A percentile compares a stretch with the other conserved stretches of the same genome.
phyloP scores from a whole-genome alignment of 2,329 filamentous ascomycete genomes.

The Cephalotrichum gorgonifer region DNA sequence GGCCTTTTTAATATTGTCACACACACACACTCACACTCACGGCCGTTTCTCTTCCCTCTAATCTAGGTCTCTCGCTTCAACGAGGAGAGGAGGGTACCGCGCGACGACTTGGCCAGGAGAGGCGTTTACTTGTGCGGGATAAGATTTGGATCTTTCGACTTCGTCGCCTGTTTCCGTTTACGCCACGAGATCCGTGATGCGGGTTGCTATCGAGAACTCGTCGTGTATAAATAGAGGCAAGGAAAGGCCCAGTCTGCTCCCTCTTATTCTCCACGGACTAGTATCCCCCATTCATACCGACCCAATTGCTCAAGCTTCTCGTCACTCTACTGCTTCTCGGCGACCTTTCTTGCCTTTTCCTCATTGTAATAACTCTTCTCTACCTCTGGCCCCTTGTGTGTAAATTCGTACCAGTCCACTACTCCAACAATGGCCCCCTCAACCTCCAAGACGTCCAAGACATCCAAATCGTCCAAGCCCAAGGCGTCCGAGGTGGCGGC shows the following conservation, averaged over 20 bases:
- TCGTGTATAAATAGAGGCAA: neutral
- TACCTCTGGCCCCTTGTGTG: neutral
- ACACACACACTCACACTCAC: neutral
- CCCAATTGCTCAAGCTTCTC: too few relatives aligned
- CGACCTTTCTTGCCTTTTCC: neutral
- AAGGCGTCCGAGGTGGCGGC: constrained; percentile 48
- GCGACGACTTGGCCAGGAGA: neutral
- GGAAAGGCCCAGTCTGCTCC: neutral
- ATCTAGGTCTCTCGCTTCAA: neutral
- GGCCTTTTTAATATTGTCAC: neutral
- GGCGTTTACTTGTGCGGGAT: neutral
- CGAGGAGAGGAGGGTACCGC: neutral
- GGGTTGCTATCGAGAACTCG: neutral
- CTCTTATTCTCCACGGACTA: neutral
- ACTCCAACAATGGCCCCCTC: constrained; percentile 1
- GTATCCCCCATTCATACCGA: neutral
- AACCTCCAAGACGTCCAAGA: constrained; percentile 3
- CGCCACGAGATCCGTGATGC: neutral
- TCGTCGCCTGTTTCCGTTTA: neutral
- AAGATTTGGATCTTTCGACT: neutral
- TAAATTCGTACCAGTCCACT: neutral
- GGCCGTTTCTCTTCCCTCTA: neutral
- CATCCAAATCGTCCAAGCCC: constrained; percentile 1
- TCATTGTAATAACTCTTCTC: neutral
- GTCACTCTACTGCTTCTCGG: neutral